Percentiles rank a stretch among this genome's conserved stretches.
Evolutionary conservation across 257 asterid genomes (phyloP).

Genomic region (Pogostemon cablin): DNA sequence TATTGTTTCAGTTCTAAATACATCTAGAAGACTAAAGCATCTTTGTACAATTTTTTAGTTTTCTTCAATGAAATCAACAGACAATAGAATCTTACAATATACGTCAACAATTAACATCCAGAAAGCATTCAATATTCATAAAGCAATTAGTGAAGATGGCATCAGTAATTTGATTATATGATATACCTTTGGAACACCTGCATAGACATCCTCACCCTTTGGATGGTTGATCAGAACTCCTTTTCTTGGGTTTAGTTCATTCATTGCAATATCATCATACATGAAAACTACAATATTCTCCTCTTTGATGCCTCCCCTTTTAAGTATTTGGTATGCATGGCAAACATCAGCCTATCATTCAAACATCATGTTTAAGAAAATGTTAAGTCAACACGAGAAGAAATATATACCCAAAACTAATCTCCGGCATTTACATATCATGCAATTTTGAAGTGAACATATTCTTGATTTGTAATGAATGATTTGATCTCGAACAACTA

Average conservation of each 20-base stretch:
- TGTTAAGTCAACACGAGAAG: not conserved
- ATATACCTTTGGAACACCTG: constrained; percentile 84
- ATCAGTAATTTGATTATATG: not conserved
- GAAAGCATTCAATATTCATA: not conserved
- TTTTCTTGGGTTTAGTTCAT: constrained; percentile 66
- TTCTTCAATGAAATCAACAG: not conserved
- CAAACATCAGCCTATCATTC: constrained; percentile 79
- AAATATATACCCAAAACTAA: not conserved
- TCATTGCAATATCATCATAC: constrained; percentile 86
- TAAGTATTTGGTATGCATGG: constrained; percentile 90
- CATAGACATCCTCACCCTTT: constrained; percentile 73
- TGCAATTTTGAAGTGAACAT: not conserved
- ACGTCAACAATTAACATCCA: not conserved
- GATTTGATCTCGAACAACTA: not conserved
- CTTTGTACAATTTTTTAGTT: not conserved
- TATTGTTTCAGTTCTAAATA: not conserved
- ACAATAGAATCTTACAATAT: not conserved
- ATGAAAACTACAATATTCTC: constrained; percentile 88
- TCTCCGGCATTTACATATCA: not conserved
- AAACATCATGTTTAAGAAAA: not conserved
- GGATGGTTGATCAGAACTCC: constrained; percentile 86
- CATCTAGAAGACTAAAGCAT: not conserved
- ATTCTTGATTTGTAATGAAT: not conserved
- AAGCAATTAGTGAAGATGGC: not conserved
- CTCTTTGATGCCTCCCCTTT: constrained; percentile 82